These are phyloP conservation scores for Macrolepiota dolichaula DNA, from an alignment of 768 basidiomycete genomes.

Conservation along the genomic window DNA sequence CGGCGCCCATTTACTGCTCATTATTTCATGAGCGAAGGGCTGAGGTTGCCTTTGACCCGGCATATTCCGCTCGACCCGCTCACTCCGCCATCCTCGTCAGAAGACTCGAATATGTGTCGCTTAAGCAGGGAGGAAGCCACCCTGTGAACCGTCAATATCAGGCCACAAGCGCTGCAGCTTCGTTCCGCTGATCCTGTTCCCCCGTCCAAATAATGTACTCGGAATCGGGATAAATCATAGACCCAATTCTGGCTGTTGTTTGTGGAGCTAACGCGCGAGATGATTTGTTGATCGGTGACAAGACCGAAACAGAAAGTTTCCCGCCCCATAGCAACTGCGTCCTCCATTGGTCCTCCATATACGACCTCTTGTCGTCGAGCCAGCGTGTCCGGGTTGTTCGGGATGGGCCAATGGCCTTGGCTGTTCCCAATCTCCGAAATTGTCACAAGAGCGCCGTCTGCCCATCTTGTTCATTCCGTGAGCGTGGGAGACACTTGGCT, in stretches of 20 bases:
- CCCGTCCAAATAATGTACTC: background rate
- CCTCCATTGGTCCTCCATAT: background rate
- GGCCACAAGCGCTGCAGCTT: background rate
- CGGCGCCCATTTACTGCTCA: constrained; percentile 4
- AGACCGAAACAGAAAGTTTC: constrained; percentile 7
- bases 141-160: constrained; percentile 4
- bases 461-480: background rate
- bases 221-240: constrained; percentile 3
- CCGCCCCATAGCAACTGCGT: constrained; percentile 11
- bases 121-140: constrained; percentile 4
- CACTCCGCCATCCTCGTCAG: background rate
- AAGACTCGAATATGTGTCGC: background rate
- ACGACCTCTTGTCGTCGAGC: background rate
- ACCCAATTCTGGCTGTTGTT: background rate
- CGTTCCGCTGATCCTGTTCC: constrained; percentile 10
- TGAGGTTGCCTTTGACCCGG: background rate
- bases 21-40: constrained; percentile 4
- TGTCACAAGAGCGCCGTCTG: background rate
- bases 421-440: background rate
- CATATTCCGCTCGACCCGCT: background rate
- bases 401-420: background rate
- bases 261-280: background rate
- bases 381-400: constrained; percentile 1
- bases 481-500: background rate
- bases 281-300: constrained; percentile 1